Evolutionary conservation across 2,329 filamentous ascomycete genomes (phyloP).

Genomic region (Fusarium dlaminii): DNA sequence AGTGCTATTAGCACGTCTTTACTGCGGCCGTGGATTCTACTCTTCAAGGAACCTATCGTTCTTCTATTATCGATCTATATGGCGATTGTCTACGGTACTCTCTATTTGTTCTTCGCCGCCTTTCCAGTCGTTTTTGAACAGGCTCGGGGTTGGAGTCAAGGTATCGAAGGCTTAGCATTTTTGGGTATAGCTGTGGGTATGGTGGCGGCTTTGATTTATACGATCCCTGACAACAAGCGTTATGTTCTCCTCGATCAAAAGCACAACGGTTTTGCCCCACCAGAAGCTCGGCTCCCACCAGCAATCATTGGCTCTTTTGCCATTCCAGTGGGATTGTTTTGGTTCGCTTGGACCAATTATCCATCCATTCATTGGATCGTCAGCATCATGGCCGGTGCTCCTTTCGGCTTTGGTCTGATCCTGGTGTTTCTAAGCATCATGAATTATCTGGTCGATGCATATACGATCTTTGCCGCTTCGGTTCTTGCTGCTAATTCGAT

Average conservation of each 20-base stretch:
- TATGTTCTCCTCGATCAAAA: not conserved
- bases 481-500: not conserved
- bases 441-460: not conserved
- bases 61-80: not conserved
- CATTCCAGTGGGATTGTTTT: not conserved
- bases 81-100: not conserved
- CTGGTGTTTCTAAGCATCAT: not conserved
- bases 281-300: not conserved
- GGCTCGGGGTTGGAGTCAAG: not conserved
- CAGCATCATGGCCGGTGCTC: not conserved
- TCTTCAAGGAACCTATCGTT: not conserved
- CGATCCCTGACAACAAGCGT: not conserved
- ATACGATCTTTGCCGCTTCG: not conserved
- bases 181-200: not conserved
- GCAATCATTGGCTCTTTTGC: not conserved
- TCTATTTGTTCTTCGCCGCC: not conserved
- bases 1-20: not conserved
- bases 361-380: not conserved
- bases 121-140: not conserved
- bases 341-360: not conserved
- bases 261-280: not conserved
- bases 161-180: not conserved
- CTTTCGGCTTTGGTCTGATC: not conserved
- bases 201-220: not conserved
- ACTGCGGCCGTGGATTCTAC: not conserved